Conservation (phyloP, 1,284 basidiomycete genomes). For the Ceratobasidium sp. region DNA sequence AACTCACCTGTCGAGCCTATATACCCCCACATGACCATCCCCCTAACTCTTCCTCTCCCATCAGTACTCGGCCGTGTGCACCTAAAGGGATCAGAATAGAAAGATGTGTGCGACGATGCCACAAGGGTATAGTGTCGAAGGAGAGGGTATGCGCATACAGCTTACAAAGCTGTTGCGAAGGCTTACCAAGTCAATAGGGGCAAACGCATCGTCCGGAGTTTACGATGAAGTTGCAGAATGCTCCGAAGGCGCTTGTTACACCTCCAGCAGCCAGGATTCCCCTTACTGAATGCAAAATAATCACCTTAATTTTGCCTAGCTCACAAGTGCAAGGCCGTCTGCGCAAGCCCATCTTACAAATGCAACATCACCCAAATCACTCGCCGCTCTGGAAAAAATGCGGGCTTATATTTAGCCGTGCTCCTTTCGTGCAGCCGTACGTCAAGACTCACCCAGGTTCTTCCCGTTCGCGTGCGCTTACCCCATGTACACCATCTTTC, state of each 20-base stretch:
- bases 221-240: background rate
- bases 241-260: background rate
- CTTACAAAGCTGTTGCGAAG: conserved; percentile 37
- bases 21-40: conserved; percentile 1
- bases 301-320: background rate
- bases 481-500: conserved; percentile 63
- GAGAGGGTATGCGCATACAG: conserved; percentile 31
- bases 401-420: background rate
- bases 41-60: background rate
- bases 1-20: conserved; percentile 3
- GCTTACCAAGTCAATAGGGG: background rate
- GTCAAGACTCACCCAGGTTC: conserved; percentile 32
- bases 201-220: background rate
- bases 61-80: background rate
- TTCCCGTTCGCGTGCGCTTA: conserved; percentile 39
- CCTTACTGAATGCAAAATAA: background rate
- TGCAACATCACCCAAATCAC: background rate
- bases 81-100: conserved; percentile 34
- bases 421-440: background rate
- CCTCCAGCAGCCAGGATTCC: background rate
- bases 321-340: conserved; percentile 29
- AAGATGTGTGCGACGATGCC: background rate
- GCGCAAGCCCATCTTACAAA: conserved; percentile 37
- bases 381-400: background rate
- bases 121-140: conserved; percentile 14